Evolutionary conservation across 495 filamentous ascomycete species (phyloP).

Genomic region (Aspergillus heteromorphus): DNA sequence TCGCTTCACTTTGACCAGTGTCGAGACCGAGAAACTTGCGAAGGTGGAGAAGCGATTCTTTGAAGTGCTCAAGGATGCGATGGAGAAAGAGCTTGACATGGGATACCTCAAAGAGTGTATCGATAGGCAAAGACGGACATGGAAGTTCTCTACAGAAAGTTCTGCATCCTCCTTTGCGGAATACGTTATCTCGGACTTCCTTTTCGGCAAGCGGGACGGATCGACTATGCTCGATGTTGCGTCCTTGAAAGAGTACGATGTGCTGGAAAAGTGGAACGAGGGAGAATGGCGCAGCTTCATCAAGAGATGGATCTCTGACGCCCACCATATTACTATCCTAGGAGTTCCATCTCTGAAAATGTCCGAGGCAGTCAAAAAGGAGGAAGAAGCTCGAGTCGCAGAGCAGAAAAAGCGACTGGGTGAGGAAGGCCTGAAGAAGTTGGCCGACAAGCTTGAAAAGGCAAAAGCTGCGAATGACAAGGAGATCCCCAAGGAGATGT

Average conservation of each 20-base stretch:
- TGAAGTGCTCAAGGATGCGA: constrained; percentile 72
- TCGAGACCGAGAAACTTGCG: constrained; percentile 77
- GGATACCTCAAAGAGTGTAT: constrained; percentile 82
- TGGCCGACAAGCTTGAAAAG: constrained; percentile 69
- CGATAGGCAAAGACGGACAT: constrained; percentile 65
- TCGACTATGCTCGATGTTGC: constrained; percentile 67
- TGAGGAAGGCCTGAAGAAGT: constrained; percentile 59
- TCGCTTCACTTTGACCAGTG: constrained; percentile 74
- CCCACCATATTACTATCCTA: constrained; percentile 78
- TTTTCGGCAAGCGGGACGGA: constrained; percentile 84
- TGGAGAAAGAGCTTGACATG: constrained; percentile 78
- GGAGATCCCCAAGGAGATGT: constrained; percentile 66
- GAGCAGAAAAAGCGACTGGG: constrained; percentile 58
- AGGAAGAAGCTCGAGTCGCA: constrained; percentile 55
- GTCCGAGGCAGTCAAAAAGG: constrained; percentile 64
- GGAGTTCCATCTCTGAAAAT: constrained; percentile 73
- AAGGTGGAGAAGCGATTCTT: constrained; percentile 83
- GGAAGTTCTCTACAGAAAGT: constrained; percentile 73
- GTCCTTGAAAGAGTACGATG: constrained; percentile 67
- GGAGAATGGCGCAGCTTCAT: constrained; percentile 77
- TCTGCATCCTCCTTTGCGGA: constrained; percentile 69
- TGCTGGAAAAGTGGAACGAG: constrained; percentile 73
- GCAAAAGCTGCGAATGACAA: constrained; percentile 79
- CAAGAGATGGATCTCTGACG: constrained; percentile 78
- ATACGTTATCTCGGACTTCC: constrained; percentile 81